Conservation (phyloP, 208 protist species). For the Leishmania tarentolae region DNA sequence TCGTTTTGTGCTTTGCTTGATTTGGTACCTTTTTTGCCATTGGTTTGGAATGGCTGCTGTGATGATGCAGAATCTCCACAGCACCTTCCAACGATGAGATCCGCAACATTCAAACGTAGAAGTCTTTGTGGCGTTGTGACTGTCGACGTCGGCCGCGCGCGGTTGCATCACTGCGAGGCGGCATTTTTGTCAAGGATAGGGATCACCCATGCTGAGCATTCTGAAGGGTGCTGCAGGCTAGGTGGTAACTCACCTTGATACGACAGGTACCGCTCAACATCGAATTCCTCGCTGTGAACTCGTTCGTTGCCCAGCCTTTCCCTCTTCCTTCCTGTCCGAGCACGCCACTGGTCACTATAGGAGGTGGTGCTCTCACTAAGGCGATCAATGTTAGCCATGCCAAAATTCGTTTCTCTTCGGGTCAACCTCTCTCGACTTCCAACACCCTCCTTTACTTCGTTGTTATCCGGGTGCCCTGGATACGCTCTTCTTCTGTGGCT, state of each 20-base stretch:
- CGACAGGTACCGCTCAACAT: background rate
- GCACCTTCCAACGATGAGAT: background rate
- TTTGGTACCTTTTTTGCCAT: background rate
- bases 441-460: background rate
- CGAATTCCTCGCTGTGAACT: background rate
- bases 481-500: background rate
- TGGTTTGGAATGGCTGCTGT: background rate
- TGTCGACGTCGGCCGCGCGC: background rate
- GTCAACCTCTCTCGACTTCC: background rate
- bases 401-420: background rate
- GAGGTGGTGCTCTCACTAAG: background rate
- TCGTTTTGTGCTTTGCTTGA: background rate
- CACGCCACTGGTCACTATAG: no score
- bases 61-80: no score
- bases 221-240: background rate
- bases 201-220: background rate
- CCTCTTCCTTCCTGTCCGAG: background rate
- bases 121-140: background rate
- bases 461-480: background rate
- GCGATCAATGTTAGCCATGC: background rate
- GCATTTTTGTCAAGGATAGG: background rate
- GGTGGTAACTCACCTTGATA: background rate
- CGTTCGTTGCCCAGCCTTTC: background rate
- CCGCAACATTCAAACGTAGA: background rate
- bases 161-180: background rate